Conservation (phyloP, 495 filamentous ascomycete genomes). For the Beverwykella pulmonaria region DNA sequence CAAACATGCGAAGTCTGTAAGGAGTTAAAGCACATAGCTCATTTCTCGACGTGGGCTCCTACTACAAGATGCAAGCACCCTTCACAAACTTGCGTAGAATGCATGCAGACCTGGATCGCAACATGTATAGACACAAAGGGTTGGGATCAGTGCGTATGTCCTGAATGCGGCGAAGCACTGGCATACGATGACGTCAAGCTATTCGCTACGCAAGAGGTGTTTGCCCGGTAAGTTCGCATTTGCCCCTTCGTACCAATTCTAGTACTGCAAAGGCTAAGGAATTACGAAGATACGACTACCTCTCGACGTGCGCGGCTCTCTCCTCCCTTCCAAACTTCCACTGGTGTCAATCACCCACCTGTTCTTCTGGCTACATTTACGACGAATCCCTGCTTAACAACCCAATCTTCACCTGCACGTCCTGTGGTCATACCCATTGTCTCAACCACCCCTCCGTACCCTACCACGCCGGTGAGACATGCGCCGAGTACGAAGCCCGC, state of each 20-base stretch:
- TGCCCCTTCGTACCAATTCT: not conserved
- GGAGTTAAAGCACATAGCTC: not conserved
- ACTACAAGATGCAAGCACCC: slow-evolving; percentile 11
- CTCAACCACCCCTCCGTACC: slow-evolving; percentile 14
- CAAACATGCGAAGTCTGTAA: slow-evolving; percentile 21
- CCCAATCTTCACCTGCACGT: slow-evolving; percentile 22
- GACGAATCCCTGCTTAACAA: slow-evolving; percentile 3
- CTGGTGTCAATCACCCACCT: slow-evolving; percentile 18
- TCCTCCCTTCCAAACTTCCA: slow-evolving; percentile 10
- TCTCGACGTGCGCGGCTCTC: slow-evolving; percentile 12
- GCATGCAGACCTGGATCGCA: slow-evolving; percentile 20
- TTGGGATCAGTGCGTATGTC: slow-evolving; percentile 15
- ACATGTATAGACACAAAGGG: slow-evolving; percentile 18
- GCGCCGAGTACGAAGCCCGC: slow-evolving; percentile 12
- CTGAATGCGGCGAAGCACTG: slow-evolving; percentile 16
- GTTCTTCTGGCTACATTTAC: slow-evolving; percentile 16
- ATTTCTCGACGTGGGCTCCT: not conserved
- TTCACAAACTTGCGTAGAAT: slow-evolving; percentile 13
- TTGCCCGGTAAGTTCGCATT: slow-evolving; percentile 5
- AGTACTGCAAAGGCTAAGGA: not conserved
- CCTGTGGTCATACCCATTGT: slow-evolving; percentile 20
- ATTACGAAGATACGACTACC: slow-evolving; percentile 4
- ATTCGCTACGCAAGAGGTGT: slow-evolving; percentile 2
- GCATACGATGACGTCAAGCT: slow-evolving; percentile 12
- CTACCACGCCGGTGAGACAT: slow-evolving; percentile 11